These are phyloP conservation scores for Erodium maritimum DNA, from an alignment of 345 rosid species.

Conservation along the genomic window DNA sequence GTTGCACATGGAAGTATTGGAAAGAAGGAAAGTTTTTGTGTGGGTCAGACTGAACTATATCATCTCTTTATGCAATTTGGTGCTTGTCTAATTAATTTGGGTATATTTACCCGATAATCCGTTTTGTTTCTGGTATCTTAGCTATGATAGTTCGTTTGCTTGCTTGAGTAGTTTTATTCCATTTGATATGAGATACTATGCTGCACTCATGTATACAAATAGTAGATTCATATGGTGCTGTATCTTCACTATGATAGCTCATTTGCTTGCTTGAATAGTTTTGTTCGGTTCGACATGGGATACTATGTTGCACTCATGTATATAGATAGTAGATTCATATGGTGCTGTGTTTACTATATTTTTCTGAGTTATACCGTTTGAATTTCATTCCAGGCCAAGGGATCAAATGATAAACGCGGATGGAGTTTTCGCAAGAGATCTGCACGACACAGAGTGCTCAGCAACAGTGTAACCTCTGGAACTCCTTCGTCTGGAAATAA, in stretches of 20 bases:
- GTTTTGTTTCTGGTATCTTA: too few species aligned
- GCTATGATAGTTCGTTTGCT: too few species aligned
- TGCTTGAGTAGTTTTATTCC: too few species aligned
- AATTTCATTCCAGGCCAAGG: slow-evolving; percentile 29
- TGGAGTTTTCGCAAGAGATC: slow-evolving; percentile 73
- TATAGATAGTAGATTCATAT: too few species aligned
- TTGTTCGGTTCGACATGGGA: too few species aligned
- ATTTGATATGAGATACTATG: too few species aligned
- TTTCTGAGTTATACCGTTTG: slow-evolving; percentile 2
- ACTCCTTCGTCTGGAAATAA: slow-evolving; percentile 23
- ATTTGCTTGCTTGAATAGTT: too few species aligned
- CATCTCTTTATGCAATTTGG: not conserved
- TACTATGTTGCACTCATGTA: not conserved
- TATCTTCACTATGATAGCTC: too few species aligned
- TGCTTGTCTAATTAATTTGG: not conserved
- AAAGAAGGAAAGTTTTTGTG: not conserved
- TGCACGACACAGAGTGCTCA: slow-evolving; percentile 52
- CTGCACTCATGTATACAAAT: not conserved
- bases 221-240: too few species aligned
- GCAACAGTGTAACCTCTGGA: slow-evolving; percentile 42
- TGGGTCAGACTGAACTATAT: not conserved
- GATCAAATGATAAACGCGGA: slow-evolving; percentile 35
- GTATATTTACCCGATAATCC: too few species aligned
- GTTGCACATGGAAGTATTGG: not conserved
- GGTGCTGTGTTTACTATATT: not conserved